Percentiles rank a stretch among this genome's conserved stretches.
These are phyloP conservation scores for Exophiala mesophila DNA, from an alignment of 2,329 filamentous ascomycete genomes.

Conservation along the genomic window DNA sequence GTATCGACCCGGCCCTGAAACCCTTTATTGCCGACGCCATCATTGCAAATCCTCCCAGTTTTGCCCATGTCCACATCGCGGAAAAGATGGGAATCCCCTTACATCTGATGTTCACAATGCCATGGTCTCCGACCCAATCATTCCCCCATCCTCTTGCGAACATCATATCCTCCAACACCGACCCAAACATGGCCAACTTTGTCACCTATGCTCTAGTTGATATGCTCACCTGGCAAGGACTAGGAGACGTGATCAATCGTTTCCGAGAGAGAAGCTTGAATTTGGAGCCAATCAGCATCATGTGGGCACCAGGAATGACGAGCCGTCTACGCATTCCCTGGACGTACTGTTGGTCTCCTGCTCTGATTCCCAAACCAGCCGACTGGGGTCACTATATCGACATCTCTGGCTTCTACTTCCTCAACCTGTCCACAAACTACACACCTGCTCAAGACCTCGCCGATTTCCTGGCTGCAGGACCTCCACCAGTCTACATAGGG, in stretches of 20 bases:
- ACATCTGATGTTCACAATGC: conserved; percentile 93
- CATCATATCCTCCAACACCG: conserved; percentile 69
- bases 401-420: conserved; percentile 72
- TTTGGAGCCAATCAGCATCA: conserved; percentile 69
- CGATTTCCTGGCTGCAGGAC: conserved; percentile 62
- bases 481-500: conserved; percentile 73
- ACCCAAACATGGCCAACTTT: conserved; percentile 73
- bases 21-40: conserved; percentile 87
- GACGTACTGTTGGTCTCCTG: conserved; percentile 88
- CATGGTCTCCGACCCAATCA: conserved; percentile 78
- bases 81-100: conserved; percentile 72
- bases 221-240: conserved; percentile 87
- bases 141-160: conserved; percentile 86
- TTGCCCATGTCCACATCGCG: conserved; percentile 74
- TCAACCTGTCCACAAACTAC: conserved; percentile 63
- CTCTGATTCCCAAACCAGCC: conserved; percentile 70
- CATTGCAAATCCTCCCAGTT: conserved; percentile 75
- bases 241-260: conserved; percentile 85
- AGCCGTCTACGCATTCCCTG: conserved; percentile 72
- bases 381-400: conserved; percentile 71
- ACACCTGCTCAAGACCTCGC: conserved; percentile 61
- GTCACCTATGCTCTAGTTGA: conserved; percentile 80
- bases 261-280: conserved; percentile 72
- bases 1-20: conserved; percentile 41
- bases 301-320: conserved; percentile 78